Evolutionary conservation across 1,284 basidiomycete genomes (phyloP).

Genomic region (Boletus semigastroideus): DNA sequence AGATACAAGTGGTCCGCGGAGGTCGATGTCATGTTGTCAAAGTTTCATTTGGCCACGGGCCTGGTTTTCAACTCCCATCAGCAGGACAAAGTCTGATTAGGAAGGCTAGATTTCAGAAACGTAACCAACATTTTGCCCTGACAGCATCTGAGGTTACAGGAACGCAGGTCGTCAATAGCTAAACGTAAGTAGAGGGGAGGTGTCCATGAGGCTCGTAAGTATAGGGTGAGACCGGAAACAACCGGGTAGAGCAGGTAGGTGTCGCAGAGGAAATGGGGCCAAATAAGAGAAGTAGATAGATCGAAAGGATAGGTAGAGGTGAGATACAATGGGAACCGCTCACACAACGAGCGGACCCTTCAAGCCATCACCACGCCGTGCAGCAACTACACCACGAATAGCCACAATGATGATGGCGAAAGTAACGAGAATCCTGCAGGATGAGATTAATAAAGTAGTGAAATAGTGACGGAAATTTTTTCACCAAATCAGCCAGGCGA

Average conservation of each 20-base stretch:
- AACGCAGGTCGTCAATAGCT: background rate
- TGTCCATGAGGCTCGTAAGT: constrained; percentile 11
- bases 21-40: too few species aligned
- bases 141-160: constrained; percentile 6
- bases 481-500: constrained; percentile 64
- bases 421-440: constrained; percentile 52
- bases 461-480: background rate
- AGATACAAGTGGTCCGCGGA: too few species aligned
- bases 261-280: constrained; percentile 10
- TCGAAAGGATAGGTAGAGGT: constrained; percentile 7
- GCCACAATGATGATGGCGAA: constrained; percentile 52
- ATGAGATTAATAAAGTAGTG: constrained; percentile 3
- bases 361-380: constrained; percentile 57
- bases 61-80: too few species aligned
- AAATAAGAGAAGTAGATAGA: background rate
- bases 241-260: constrained; percentile 5
- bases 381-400: constrained; percentile 49
- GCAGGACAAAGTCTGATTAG: background rate
- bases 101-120: background rate
- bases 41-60: too few species aligned
- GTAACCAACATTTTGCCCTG: constrained; percentile 1
- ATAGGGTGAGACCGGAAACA: background rate
- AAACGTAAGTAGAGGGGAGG: constrained; percentile 2
- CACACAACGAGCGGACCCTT: constrained; percentile 44
- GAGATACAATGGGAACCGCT: constrained; percentile 1